Base-by-base conservation (phyloP, 495 filamentous ascomycete species). In the Neurospora sp. region DNA sequence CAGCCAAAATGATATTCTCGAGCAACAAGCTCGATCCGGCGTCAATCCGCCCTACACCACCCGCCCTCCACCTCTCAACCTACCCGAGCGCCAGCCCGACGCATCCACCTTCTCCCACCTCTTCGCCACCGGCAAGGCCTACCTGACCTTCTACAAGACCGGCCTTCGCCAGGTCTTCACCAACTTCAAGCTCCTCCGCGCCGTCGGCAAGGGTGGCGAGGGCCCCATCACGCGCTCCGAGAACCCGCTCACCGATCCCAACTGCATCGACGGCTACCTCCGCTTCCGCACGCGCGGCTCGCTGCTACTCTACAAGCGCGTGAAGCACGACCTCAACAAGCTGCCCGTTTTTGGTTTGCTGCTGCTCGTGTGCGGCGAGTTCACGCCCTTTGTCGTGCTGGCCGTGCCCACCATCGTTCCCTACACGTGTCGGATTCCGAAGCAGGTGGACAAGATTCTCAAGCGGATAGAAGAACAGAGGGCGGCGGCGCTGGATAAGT, bases 71-170 rank as follows among this genome's bases (percentile, higher is more conserved):
- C 86, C 86, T 0, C 84, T 92, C 69, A 71, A 81, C 42, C 78
- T 90, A n/a, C 88, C 90, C 2, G 71, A 59, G 17, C 85, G 83
- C 39, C 76, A 78, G 11, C 73, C 81, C 6, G 72, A 75, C 39
- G 78, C 83, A 40, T 81, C 79, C 37, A 76, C 78, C 38, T 76
- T 88, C 76, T 73, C 10, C 1, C 84, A 91, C 82, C 77, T 84
- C 45, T 81, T 86, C 77, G 66, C 74, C 0, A 78, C 84, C 5
- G 91, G 89, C 66, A 88, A 88, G 71, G 84, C 88, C 28, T 92
- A 92, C 81, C 77, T 89, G 7, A 81, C 82, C 39, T 98, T 98
- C 87, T 98, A 97, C 88, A 97, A 96, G 80, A 87, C 88, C 34
- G 95, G 95, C 17, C 80, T 97, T 36, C 87, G 86, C 75, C 88